phyloP scores from a whole-genome alignment of 345 rosid genomes.

The Hypericum androsaemum region DNA sequence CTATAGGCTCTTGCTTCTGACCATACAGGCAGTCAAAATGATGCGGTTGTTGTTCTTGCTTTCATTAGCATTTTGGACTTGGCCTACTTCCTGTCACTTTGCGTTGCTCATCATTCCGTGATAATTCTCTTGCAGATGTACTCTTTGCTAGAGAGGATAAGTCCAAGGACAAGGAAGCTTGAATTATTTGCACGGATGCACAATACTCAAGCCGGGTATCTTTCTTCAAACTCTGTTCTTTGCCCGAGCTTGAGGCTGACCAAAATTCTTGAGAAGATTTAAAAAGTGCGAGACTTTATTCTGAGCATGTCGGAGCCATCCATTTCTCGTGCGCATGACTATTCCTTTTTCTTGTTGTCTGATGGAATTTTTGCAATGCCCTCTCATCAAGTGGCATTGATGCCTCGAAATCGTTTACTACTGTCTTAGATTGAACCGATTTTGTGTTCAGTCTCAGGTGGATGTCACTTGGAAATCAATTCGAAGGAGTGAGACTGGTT shows the following conservation, averaged over 20 bases:
- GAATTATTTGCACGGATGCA: slow-evolving; percentile 98
- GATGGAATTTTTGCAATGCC: no score
- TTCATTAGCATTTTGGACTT: neutral
- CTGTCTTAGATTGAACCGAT: neutral
- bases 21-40: no score
- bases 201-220: slow-evolving; percentile 93
- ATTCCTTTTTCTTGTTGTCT: no score
- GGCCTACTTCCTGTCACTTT: neutral
- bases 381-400: no score
- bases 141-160: slow-evolving; percentile 91
- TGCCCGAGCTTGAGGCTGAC: neutral
- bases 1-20: no score
- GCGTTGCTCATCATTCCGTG: neutral
- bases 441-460: slow-evolving; percentile 37
- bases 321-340: no score
- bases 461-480: slow-evolving; percentile 93
- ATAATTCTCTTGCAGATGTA: slow-evolving; percentile 60
- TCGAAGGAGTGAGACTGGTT: slow-evolving; percentile 73
- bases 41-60: neutral
- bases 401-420: neutral
- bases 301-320: no score
- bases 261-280: no score
- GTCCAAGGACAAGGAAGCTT: slow-evolving; percentile 89
- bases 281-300: no score
- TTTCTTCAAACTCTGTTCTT: slow-evolving; percentile 2